Base-by-base conservation (phyloP, 371 early-diverging fungal genomes). In the Scutellospora calospora region DNA sequence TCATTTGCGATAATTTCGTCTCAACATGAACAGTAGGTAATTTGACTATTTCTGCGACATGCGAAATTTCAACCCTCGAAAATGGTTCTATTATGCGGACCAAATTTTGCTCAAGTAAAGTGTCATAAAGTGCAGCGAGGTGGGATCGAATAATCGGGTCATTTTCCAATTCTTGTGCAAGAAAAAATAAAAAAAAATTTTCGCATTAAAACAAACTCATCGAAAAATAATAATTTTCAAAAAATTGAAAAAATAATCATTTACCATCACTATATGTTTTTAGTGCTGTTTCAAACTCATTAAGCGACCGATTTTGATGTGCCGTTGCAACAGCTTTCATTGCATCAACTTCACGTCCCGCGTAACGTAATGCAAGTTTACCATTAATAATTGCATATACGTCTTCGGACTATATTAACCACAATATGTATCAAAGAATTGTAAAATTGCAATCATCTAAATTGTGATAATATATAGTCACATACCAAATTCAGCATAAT, bases 61-160 rank as follows among this genome's bases (percentile, higher is more conserved):
- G 97, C 20, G 93, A 85, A 82, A 99, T 97, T 87, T 98, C 98
- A 27, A 99, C 98, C 29, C 97, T 90, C 66, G 98, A 97, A 86
- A 95, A 99, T 14, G 99, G 99, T 86, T 99, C 99, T 84, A 99
- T 99, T 81, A 99, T 93, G 57, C 98, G 95, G n/a, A 95, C 88
- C 83, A 99, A 87, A 86, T 99, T 99, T 84, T 98, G 97, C 84
- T 98, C 98, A 82, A 99, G 87, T 49, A 99, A 89, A n/a, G 94
- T 97, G 85, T 99, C 99, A 85, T 99, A 98, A 54, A 99, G 90
- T 12, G 95, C 92, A 16, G 93, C 93, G 72, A 99, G 88, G 82
- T 99, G 99, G 65, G 89, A 87, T 79, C 94, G 94, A 83, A 98
- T 96, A 71, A 98, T 96, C 41, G 95, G 95, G 87, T 99, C 98